These are phyloP conservation scores for Podaxis carcinomalis DNA, from an alignment of 768 basidiomycete species.

Conservation along the genomic window DNA sequence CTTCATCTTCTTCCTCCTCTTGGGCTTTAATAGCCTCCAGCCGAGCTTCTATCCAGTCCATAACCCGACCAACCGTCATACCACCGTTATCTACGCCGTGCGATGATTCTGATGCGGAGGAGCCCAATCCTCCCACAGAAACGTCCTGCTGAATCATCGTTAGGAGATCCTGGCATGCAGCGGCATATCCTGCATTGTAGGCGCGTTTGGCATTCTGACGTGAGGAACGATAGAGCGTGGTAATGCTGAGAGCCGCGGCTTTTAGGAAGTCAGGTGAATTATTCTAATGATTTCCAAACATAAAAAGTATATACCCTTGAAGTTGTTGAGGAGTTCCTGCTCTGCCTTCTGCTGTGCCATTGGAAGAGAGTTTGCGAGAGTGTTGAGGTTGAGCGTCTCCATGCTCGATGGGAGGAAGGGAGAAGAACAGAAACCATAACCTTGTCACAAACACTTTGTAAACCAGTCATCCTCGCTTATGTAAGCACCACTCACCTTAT, in stretches of 20 bases:
- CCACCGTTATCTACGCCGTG: constrained; percentile 49
- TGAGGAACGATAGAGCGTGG: constrained; percentile 80
- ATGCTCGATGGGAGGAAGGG: constrained; percentile 27
- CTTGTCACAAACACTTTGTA: not conserved
- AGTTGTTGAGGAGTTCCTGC: constrained; percentile 76
- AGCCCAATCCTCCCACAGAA: constrained; percentile 49
- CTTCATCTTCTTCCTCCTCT: constrained; percentile 82
- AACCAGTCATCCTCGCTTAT: not conserved
- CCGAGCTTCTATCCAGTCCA: constrained; percentile 85
- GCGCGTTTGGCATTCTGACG: constrained; percentile 72
- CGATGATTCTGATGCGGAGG: constrained; percentile 32
- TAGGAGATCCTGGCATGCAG: constrained; percentile 77
- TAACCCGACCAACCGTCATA: constrained; percentile 72
- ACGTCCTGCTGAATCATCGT: constrained; percentile 83
- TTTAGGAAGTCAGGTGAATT: constrained; percentile 9
- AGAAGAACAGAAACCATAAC: not conserved
- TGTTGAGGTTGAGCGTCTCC: constrained; percentile 79
- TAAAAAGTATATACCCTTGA: constrained; percentile 55
- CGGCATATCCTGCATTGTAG: constrained; percentile 76
- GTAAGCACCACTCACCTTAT: not conserved
- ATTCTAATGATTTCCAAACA: constrained; percentile 3
- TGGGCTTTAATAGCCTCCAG: constrained; percentile 69
- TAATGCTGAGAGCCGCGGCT: constrained; percentile 84
- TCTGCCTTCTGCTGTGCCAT: constrained; percentile 73
- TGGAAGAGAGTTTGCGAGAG: constrained; percentile 72